Base-by-base conservation (phyloP, 257 asterid genomes). In the Galeopsis tetrahit region DNA sequence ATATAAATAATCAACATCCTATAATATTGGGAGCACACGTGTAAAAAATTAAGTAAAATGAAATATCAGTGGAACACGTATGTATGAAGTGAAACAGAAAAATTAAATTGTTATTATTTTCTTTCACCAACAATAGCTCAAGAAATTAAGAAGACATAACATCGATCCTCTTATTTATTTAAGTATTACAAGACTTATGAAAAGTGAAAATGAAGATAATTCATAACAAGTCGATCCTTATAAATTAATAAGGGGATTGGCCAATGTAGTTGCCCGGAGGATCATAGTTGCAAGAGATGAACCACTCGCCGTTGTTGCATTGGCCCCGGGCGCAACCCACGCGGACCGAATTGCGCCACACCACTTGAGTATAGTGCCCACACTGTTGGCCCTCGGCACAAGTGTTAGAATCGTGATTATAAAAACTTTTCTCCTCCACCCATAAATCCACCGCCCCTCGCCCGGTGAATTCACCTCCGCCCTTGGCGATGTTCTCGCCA, bases 321-420 rank as follows among this genome's bases (percentile, higher is more conserved):
- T 7, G 75, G 6, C 33, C 84, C 74, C 81, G 63, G 15, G 62
- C 77, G 21, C 87, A 84, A 3, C 89, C 91, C 1, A 86, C 63
- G 0, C 65, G 52, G 1, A 71, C 76, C 2, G 87, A 83, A 6
- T 75, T 51, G 3, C 83, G 70, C 85, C 88, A 86, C 21, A 86
- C 87, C 13, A 86, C 85, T 13, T 84, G 91, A 0, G 87, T 84
- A 21, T 86, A 86, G 53, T 82, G 89, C 0, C 42, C 2, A 6
- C 84, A 80, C 57, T 2, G n/a, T n/a, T 39, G 48, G 1, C 85
- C 87, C 0, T 80, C 17, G 0, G 8, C 35, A 33, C 89, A 82
- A 0, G 80, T 5, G 53, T 84, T 86, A n/a, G 82, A 69, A 0
- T 10, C 34, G 17, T 69, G 28, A 11, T 79, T 2, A 15, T 86